phyloP scores from a whole-genome alignment of 1,139 yeast genomes.

The Kurtzmaniella quercitrusa region DNA sequence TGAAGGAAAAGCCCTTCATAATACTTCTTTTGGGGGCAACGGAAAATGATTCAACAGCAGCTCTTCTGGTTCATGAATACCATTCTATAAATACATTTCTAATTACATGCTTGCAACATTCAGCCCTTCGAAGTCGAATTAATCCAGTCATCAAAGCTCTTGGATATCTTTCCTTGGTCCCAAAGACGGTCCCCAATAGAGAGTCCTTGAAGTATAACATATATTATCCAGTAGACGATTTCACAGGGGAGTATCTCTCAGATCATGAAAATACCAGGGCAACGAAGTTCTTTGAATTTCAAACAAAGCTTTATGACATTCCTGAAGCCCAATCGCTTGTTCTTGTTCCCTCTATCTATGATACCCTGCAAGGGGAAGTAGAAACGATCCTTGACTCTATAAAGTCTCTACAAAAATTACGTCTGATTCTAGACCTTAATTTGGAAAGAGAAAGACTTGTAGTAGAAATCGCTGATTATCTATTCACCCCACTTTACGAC shows the following conservation, averaged over 20 bases:
- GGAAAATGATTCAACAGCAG: neutral
- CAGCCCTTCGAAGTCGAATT: constrained; percentile 37
- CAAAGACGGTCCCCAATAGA: constrained; percentile 1
- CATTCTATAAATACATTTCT: neutral
- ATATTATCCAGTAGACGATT: constrained; percentile 39
- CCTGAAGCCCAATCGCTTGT: constrained; percentile 3
- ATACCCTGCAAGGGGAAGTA: constrained; percentile 1
- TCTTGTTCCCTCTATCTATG: constrained; percentile 8
- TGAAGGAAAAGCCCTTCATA: neutral
- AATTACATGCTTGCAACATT: constrained; percentile 23
- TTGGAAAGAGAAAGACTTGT: neutral
- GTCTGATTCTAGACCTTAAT: neutral
- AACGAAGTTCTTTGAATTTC: constrained; percentile 6
- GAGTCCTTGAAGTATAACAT: constrained; percentile 21
- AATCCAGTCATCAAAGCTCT: constrained; percentile 26
- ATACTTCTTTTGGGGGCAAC: neutral
- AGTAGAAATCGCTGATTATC: neutral
- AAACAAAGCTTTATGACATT: constrained; percentile 6
- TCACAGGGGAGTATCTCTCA: constrained; percentile 22
- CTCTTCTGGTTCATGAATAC: neutral
- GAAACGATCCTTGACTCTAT: neutral
- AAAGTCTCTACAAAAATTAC: neutral
- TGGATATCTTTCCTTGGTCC: constrained; percentile 14
- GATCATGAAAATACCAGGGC: neutral
- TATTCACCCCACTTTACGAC: neutral